These are phyloP conservation scores for Lichtheimia corymbifera DNA, from an alignment of 371 early-diverging fungal species.

Conservation along the genomic window DNA sequence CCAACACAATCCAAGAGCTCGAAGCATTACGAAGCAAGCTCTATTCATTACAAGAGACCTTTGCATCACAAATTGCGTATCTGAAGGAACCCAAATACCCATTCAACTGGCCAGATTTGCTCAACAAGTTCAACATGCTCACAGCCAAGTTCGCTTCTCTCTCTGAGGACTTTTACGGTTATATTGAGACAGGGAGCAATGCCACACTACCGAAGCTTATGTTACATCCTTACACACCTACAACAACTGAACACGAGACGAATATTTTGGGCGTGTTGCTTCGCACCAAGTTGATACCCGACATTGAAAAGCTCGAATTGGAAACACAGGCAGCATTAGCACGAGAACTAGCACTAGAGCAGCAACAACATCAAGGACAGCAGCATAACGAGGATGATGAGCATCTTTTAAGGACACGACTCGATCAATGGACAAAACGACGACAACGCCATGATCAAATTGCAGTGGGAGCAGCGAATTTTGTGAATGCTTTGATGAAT, in stretches of 20 bases:
- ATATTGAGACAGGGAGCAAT: constrained; percentile 43
- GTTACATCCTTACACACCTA: constrained; percentile 60
- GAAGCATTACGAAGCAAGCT: constrained; percentile 63
- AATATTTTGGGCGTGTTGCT: constrained; percentile 59
- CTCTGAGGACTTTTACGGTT: constrained; percentile 50
- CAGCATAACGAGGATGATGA: constrained; percentile 31
- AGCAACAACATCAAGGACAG: not conserved
- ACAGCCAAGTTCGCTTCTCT: constrained; percentile 60
- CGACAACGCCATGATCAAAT: constrained; percentile 44
- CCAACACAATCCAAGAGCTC: constrained; percentile 55
- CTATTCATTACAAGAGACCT: constrained; percentile 65
- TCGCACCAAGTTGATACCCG: constrained; percentile 68
- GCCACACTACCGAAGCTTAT: constrained; percentile 55
- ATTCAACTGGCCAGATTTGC: constrained; percentile 56
- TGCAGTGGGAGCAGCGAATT: constrained; percentile 32
- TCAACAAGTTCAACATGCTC: constrained; percentile 71
- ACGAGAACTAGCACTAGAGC: constrained; percentile 24
- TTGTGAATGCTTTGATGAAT: constrained; percentile 30
- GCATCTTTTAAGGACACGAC: constrained; percentile 26
- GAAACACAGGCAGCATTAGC: constrained; percentile 53
- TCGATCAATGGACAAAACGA: constrained; percentile 37
- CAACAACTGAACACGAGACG: constrained; percentile 60
- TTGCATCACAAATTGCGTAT: constrained; percentile 46
- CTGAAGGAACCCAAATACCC: constrained; percentile 49
- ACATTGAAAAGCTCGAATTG: constrained; percentile 60